Conservation (phyloP, 2,329 filamentous ascomycete genomes). For the Paecilomyces sp. region DNA sequence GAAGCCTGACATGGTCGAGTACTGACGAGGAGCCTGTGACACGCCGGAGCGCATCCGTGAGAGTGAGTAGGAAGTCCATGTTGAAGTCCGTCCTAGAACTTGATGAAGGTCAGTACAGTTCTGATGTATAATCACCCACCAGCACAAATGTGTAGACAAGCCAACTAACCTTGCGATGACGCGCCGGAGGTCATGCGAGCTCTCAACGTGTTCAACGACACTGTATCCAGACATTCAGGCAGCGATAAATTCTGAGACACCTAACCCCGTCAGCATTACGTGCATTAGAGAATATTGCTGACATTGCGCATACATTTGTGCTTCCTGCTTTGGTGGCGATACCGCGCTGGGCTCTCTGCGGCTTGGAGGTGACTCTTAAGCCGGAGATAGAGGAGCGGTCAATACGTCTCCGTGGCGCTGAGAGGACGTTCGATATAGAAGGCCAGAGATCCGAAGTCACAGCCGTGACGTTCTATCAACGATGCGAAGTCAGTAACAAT, state of each 20-base stretch:
- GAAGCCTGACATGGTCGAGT: conserved; percentile 25
- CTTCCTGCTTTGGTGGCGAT: conserved; percentile 5
- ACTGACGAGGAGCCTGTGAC: conserved; percentile 17
- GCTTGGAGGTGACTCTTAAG: conserved; percentile 2
- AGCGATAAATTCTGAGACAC: conserved; percentile 8
- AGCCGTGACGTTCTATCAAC: conserved; percentile 38
- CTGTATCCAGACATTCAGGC: conserved; percentile 19
- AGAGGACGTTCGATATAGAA: conserved; percentile 32
- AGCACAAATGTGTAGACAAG: neutral
- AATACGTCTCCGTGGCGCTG: conserved; percentile 27
- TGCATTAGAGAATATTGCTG: neutral
- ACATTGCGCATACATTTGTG: conserved; percentile 13
- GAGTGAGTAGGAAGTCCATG: conserved; percentile 9
- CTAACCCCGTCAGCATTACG: conserved; percentile 6
- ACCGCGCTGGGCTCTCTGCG: conserved; percentile 1
- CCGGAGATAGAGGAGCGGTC: conserved; percentile 13
- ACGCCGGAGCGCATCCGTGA: conserved; percentile 8
- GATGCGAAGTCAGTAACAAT: neutral
- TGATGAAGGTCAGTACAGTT: neutral
- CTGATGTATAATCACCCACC: neutral
- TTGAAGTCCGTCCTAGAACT: conserved; percentile 5
- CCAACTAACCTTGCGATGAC: conserved; percentile 8
- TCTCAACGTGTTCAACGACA: conserved; percentile 18
- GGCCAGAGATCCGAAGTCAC: conserved; percentile 38
- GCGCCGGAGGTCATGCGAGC: conserved; percentile 11